Base-by-base conservation (phyloP, 345 rosid genomes). In the Erucastrum elatum region DNA sequence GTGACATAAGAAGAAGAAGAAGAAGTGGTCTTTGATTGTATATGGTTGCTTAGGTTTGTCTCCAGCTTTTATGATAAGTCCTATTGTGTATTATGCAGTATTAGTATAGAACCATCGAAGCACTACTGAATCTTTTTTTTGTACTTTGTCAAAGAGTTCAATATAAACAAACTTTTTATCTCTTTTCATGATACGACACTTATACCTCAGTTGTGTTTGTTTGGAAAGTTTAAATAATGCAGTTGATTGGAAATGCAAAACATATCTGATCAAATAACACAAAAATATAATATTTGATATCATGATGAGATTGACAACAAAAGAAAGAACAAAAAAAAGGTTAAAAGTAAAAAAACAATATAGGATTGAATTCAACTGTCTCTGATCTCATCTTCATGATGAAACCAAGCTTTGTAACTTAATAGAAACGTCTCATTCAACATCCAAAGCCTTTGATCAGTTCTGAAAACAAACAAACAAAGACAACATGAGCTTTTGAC, bases 401-500 rank as follows among this genome's bases (percentile, higher is more conserved):
- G 78, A 67, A 67, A 79, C 68, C 73, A 78, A 72, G 77, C 82
- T 33, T 66, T 25, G 70, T 31, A 66, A 65, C 1, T 49, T 64
- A 29, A 39, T 26, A 37, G 44, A 37, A 37, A 37, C 11, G 44
- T 37, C 65, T 72, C 78, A 44, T 66, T 66, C 74, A 73, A 60
- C 77, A 72, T 60, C 59, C 75, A 33, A 62, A 74, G n/a, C 59
- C 60, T 61, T 74, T 80, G 53, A 53, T 80, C 67, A 75, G 71
- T 75, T 80, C 82, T 80, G 75, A 39, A 68, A 74, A 39, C 64
- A 11, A 78, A 12, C 8, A 34, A 69, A 67, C 62, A 59, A 65
- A 59, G 21, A 10, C 2, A 44, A 10, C 59, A 58, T 59, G 7
- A 78, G 68, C 30, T 44, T 33, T 29, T 39, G 21, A 66, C 55